Percentiles rank a stretch among this genome's conserved stretches.
phyloP scores from a whole-genome alignment of 2,329 filamentous ascomycete genomes.

The Calycina herbarum region DNA sequence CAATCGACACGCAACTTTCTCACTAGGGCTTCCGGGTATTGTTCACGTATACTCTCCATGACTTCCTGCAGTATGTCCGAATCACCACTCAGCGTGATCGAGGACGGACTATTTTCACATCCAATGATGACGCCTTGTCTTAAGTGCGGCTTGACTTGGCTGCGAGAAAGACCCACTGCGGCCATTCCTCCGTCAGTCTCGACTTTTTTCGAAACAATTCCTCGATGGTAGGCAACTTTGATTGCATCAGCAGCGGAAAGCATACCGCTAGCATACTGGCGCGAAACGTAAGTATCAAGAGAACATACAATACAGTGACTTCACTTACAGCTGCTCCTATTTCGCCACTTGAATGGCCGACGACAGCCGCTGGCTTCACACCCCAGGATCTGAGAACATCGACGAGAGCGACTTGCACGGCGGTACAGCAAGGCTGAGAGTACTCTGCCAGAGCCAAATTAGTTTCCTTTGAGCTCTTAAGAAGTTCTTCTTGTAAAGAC shows the following conservation, averaged over 20 bases:
- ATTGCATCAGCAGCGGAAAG: slow-evolving; percentile 38
- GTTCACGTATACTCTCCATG: not conserved
- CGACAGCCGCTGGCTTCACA: slow-evolving; percentile 37
- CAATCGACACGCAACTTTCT: slow-evolving; percentile 40
- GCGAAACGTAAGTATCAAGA: too few species aligned
- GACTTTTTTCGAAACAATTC: not conserved
- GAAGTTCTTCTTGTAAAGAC: slow-evolving; percentile 40
- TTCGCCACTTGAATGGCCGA: slow-evolving; percentile 46
- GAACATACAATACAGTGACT: too few species aligned
- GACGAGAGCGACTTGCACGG: slow-evolving; percentile 27
- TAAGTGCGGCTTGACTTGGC: slow-evolving; percentile 27
- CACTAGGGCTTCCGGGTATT: slow-evolving; percentile 34
- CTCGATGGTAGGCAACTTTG: slow-evolving; percentile 46
- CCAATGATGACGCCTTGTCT: slow-evolving; percentile 24
- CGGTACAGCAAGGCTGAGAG: slow-evolving; percentile 27
- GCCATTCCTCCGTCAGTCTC: slow-evolving; percentile 46
- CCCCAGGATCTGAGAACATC: slow-evolving; percentile 25
- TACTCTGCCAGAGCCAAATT: slow-evolving; percentile 15
- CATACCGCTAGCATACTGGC: slow-evolving; percentile 42
- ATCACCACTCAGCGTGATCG: slow-evolving; percentile 28
- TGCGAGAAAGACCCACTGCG: slow-evolving; percentile 41
- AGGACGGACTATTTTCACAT: slow-evolving; percentile 31
- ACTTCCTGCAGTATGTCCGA: not conserved
- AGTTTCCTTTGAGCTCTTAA: slow-evolving; percentile 31
- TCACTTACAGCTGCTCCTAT: slow-evolving; percentile 49